phyloP scores from a whole-genome alignment of 75 land plant species.

The Pinus albicaulis region DNA sequence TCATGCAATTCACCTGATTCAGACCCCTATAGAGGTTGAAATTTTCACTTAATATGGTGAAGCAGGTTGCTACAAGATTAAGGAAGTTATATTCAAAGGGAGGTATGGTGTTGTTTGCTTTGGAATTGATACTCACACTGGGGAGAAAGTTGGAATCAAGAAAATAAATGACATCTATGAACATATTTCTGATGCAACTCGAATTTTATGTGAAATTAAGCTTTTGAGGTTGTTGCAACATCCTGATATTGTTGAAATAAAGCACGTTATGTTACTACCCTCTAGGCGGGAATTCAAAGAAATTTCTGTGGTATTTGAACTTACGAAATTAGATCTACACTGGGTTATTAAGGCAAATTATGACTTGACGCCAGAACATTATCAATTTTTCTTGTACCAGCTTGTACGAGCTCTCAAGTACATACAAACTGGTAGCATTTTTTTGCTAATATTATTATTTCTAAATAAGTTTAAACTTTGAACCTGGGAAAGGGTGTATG shows the following conservation, averaged over 20 bases:
- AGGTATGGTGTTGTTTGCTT: constrained; percentile 43
- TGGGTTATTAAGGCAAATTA: constrained; percentile 88
- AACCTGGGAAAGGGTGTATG: not conserved
- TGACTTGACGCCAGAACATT: constrained; percentile 85
- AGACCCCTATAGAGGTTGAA: constrained; percentile 26
- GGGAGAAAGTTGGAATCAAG: not conserved
- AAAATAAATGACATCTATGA: constrained; percentile 38
- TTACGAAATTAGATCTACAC: constrained; percentile 39
- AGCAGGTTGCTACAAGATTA: constrained; percentile 44
- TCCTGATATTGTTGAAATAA: constrained; percentile 42
- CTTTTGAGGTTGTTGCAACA: constrained; percentile 26
- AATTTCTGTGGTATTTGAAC: constrained; percentile 38
- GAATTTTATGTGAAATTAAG: constrained; percentile 32
- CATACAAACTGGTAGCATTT: constrained; percentile 4
- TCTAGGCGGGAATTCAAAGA: constrained; percentile 33
- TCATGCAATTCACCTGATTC: not conserved
- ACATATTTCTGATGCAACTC: constrained; percentile 40
- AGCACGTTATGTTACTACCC: constrained; percentile 40
- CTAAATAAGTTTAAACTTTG: not conserved
- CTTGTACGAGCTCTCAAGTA: constrained; percentile 27
- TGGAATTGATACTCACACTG: too few species aligned
- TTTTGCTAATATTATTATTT: not conserved
- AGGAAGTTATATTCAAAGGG: constrained; percentile 46
- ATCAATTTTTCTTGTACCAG: constrained; percentile 56
- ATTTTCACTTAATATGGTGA: constrained; percentile 16